Conservation (phyloP, 208 protist species). For the Spongospora subterranea region DNA sequence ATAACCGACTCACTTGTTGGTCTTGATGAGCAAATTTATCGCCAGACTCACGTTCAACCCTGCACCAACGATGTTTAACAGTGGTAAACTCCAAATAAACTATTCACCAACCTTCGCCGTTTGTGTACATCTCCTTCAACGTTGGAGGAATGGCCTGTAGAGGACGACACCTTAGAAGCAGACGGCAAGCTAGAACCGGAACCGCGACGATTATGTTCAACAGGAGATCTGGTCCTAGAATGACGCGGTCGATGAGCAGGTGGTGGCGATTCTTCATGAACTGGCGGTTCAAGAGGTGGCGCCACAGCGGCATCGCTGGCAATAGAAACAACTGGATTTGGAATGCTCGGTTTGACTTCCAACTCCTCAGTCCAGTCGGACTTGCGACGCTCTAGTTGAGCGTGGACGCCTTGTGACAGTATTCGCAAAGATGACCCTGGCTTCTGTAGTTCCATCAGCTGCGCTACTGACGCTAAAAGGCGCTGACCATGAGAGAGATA, state of each 20-base stretch:
- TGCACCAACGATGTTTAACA: not conserved
- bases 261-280: not conserved
- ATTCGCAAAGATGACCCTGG: constrained; percentile 39
- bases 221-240: not conserved
- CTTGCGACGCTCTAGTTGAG: not conserved
- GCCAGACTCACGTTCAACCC: not conserved
- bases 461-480: not conserved
- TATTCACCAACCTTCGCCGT: not conserved
- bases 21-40: too few species aligned
- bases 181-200: not conserved
- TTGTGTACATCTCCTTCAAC: not conserved
- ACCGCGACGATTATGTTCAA: not conserved
- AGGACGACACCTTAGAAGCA: not conserved
- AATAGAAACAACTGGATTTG: not conserved
- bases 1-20: not conserved
- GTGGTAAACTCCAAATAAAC: not conserved
- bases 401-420: constrained; percentile 37
- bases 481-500: not conserved
- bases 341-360: not conserved
- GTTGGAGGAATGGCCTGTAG: not conserved
- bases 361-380: constrained; percentile 25
- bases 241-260: not conserved
- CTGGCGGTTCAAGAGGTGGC: not conserved
- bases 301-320: not conserved
- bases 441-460: not conserved